A percentile compares a stretch with the other conserved stretches of the same genome.
Conservation (phyloP, 2,329 filamentous ascomycete genomes). For the Salinomyces thailandicus region DNA sequence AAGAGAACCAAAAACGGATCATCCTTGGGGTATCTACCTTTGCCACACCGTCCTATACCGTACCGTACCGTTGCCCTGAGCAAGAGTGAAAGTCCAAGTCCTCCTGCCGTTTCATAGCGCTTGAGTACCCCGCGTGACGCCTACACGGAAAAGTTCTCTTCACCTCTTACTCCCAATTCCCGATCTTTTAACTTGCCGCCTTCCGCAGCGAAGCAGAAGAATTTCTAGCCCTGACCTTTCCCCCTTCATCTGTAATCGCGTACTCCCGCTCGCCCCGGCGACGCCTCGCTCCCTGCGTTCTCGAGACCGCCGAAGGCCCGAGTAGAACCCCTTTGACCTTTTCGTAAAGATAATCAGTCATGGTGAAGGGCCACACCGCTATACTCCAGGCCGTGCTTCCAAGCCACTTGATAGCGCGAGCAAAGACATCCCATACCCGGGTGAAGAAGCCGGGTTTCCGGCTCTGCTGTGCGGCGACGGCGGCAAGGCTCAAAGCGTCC, state of each 20-base stretch:
- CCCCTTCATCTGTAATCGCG: neutral
- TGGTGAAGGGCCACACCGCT: constrained; percentile 11
- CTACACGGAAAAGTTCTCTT: too few relatives aligned
- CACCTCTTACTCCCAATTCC: too few relatives aligned
- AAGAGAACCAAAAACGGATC: too few relatives aligned
- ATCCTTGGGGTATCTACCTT: too few relatives aligned
- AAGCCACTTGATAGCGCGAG: constrained; percentile 4
- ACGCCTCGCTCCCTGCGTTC: neutral
- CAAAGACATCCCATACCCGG: constrained; percentile 11
- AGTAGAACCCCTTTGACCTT: constrained; percentile 14
- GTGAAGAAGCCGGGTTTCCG: constrained; percentile 17
- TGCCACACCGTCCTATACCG: too few relatives aligned
- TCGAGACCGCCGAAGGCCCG: constrained; percentile 8
- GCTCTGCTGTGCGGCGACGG: constrained; percentile 51
- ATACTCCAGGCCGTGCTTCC: constrained; percentile 13
- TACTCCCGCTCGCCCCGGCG: neutral
- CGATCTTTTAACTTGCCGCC: too few relatives aligned
- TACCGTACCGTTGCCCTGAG: too few relatives aligned
- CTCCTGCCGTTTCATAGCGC: too few relatives aligned
- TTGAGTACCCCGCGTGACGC: too few relatives aligned
- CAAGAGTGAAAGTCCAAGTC: too few relatives aligned
- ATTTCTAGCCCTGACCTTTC: neutral
- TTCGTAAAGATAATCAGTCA: constrained; percentile 16
- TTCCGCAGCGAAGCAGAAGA: too few relatives aligned
- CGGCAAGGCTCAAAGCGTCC: constrained; percentile 72